Conservation (phyloP, 495 filamentous ascomycete genomes). For the Gamarada debralockiae region DNA sequence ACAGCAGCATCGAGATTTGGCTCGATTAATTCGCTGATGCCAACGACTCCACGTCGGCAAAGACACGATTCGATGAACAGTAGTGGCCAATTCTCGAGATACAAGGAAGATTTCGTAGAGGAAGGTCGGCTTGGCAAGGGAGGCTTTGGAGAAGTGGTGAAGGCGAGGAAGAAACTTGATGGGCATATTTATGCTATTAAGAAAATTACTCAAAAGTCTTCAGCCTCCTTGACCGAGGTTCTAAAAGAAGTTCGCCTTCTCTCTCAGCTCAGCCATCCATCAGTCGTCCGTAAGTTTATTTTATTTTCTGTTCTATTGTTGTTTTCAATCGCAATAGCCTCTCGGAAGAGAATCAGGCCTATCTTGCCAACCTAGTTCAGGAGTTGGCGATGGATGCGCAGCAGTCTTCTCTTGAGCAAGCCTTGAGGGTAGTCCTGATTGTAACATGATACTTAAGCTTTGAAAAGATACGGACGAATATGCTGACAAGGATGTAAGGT, state of each 20-base stretch:
- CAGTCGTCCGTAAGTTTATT: slow-evolving; percentile 66
- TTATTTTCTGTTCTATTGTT: neutral
- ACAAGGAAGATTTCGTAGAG: slow-evolving; percentile 85
- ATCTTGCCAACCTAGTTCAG: too few species aligned
- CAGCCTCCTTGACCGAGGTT: slow-evolving; percentile 75
- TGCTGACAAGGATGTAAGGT: too few species aligned
- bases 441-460: too few species aligned
- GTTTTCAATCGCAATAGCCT: neutral
- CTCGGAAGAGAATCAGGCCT: too few species aligned
- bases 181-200: slow-evolving; percentile 93
- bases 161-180: slow-evolving; percentile 90
- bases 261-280: slow-evolving; percentile 88
- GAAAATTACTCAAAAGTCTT: slow-evolving; percentile 83
- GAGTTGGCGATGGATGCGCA: too few species aligned
- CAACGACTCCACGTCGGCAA: slow-evolving; percentile 30
- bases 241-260: slow-evolving; percentile 88
- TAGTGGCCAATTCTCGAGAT: slow-evolving; percentile 50
- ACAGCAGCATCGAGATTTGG: slow-evolving; percentile 32
- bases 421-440: too few species aligned
- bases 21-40: slow-evolving; percentile 32
- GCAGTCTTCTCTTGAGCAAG: too few species aligned
- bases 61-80: slow-evolving; percentile 48
- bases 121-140: slow-evolving; percentile 85
- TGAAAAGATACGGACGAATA: too few species aligned
- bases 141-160: slow-evolving; percentile 96